Evolutionary conservation across 495 filamentous ascomycete species (phyloP).

Genomic region (Penicillium salamii): DNA sequence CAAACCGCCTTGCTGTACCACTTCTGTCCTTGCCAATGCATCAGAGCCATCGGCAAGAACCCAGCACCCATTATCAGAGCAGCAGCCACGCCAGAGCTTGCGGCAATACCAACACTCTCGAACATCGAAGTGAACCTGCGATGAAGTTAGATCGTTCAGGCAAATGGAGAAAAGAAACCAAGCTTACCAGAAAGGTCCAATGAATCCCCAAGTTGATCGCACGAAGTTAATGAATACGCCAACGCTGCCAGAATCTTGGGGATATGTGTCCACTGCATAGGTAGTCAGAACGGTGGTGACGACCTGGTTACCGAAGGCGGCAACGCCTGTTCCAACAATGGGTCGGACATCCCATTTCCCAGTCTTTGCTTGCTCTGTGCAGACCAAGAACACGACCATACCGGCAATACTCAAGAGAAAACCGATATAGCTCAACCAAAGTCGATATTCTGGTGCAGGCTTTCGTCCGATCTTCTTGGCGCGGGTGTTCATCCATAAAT

Average conservation of each 20-base stretch:
- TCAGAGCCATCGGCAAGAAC: slow-evolving; percentile 38
- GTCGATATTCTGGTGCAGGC: slow-evolving; percentile 42
- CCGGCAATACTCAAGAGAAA: slow-evolving; percentile 47
- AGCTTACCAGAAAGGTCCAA: slow-evolving; percentile 55
- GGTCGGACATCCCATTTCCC: slow-evolving; percentile 48
- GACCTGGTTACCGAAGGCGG: slow-evolving; percentile 54
- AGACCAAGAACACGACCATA: slow-evolving; percentile 49
- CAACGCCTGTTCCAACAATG: slow-evolving; percentile 49
- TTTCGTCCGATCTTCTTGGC: slow-evolving; percentile 27
- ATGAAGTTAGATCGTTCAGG: neutral
- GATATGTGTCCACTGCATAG: slow-evolving; percentile 56
- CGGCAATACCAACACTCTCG: slow-evolving; percentile 42
- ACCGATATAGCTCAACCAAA: slow-evolving; percentile 54
- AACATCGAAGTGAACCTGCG: slow-evolving; percentile 50
- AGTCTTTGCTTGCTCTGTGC: slow-evolving; percentile 35
- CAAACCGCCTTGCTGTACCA: slow-evolving; percentile 8
- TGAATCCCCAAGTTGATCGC: slow-evolving; percentile 57
- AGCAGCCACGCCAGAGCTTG: slow-evolving; percentile 40
- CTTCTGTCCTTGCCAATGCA: slow-evolving; percentile 35
- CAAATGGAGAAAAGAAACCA: neutral
- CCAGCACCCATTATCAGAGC: slow-evolving; percentile 44
- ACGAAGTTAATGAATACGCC: slow-evolving; percentile 58
- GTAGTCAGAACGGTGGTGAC: slow-evolving; percentile 57
- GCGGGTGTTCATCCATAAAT: slow-evolving; percentile 50
- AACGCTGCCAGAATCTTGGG: slow-evolving; percentile 45